These are phyloP conservation scores for Neurospora terricola DNA, from an alignment of 495 filamentous ascomycete species.

Conservation along the genomic window DNA sequence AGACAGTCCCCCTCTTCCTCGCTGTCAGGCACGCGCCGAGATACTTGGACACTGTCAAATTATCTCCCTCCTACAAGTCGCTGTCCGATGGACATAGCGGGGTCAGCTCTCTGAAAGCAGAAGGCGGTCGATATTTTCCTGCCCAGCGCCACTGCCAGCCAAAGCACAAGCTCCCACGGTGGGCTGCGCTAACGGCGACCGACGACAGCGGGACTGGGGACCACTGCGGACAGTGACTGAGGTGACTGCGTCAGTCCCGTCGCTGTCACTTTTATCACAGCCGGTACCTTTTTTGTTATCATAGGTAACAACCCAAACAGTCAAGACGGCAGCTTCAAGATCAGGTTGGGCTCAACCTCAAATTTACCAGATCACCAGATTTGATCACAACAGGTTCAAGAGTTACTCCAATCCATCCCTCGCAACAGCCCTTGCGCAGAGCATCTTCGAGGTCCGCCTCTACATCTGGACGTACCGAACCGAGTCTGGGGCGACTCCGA, in stretches of 20 bases:
- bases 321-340: neutral
- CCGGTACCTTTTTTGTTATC: neutral
- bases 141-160: neutral
- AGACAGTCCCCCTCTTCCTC: neutral
- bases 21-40: neutral
- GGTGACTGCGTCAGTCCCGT: neutral
- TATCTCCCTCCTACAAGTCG: slow-evolving; percentile 1
- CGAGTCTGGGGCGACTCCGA: neutral
- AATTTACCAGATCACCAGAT: neutral
- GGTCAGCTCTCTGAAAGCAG: slow-evolving; percentile 13
- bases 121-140: slow-evolving; percentile 22
- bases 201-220: neutral
- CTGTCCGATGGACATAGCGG: slow-evolving; percentile 1
- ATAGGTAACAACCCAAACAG: neutral
- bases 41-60: slow-evolving; percentile 5
- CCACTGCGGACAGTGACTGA: neutral
- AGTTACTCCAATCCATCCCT: neutral
- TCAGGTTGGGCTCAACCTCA: neutral
- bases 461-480: neutral
- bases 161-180: neutral
- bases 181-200: neutral
- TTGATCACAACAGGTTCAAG: neutral
- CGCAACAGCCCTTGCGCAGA: neutral
- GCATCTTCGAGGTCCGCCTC: neutral
- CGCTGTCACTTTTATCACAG: neutral